Evolutionary conservation across 148 eudicot genomes (phyloP).

Genomic region (Rhododendron mucronatum): DNA sequence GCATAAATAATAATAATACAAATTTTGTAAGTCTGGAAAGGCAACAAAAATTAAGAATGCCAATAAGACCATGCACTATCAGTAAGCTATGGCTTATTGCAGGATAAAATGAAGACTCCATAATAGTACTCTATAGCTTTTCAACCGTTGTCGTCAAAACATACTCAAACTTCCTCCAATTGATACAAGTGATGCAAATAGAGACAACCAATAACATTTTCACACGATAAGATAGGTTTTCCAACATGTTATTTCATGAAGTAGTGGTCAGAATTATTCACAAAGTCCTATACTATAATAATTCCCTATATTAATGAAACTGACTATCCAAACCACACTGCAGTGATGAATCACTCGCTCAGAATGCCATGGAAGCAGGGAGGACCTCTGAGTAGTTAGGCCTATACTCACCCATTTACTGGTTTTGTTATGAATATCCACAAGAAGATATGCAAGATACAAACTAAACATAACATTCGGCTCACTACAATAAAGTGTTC

Average conservation of each 20-base stretch:
- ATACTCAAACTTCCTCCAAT: no score
- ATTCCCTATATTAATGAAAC: background rate
- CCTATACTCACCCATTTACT: background rate
- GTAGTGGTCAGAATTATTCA: background rate
- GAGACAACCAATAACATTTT: background rate
- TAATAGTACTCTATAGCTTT: no score
- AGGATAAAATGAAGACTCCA: no score
- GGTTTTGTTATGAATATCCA: background rate
- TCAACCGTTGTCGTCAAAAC: no score
- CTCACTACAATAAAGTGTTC: background rate
- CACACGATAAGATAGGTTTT: background rate
- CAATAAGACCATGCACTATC: no score
- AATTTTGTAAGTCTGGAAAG: no score
- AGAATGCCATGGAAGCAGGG: background rate
- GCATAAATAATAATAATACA: no score
- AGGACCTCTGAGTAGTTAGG: background rate
- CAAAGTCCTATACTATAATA: background rate
- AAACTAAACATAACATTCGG: background rate
- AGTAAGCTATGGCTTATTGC: no score
- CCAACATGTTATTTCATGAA: background rate
- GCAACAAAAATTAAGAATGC: no score
- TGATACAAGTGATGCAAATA: background rate
- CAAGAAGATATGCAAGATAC: background rate
- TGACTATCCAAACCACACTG: background rate
- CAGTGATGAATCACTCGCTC: background rate